phyloP scores from a whole-genome alignment of 139 green algal genomes.

The Chlorella vulgaris region DNA sequence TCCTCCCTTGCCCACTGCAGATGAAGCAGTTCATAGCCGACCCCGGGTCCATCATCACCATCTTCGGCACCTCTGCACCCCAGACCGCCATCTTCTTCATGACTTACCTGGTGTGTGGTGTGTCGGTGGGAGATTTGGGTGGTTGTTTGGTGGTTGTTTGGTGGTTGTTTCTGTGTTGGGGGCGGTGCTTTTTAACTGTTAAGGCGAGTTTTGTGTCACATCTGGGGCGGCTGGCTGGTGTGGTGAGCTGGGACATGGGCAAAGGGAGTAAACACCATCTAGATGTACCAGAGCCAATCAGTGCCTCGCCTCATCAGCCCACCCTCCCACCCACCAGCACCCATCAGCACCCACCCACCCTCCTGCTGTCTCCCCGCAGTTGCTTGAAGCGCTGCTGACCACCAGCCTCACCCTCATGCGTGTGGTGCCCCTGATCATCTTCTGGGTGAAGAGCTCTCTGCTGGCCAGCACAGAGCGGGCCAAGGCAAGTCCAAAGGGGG shows the following conservation, averaged over 20 bases:
- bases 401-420: constrained; percentile 30
- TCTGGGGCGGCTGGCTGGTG: too few relatives aligned
- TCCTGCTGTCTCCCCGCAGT: neutral
- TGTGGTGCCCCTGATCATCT: constrained; percentile 36
- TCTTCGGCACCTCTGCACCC: constrained; percentile 66
- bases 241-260: neutral
- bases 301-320: too few relatives aligned
- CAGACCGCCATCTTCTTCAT: constrained; percentile 82
- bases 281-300: too few relatives aligned
- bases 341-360: too few relatives aligned
- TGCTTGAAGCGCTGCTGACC: constrained; percentile 13
- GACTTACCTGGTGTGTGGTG: constrained; percentile 54
- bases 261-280: too few relatives aligned
- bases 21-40: constrained; percentile 40
- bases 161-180: too few relatives aligned
- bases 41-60: constrained; percentile 51
- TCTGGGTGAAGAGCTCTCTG: constrained; percentile 34
- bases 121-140: neutral
- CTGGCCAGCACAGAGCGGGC: constrained; percentile 61
- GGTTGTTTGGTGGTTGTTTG: neutral
- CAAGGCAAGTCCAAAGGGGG: constrained; percentile 21
- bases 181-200: too few relatives aligned
- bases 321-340: too few relatives aligned
- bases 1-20: too few relatives aligned
- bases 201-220: too few relatives aligned